phyloP scores from a whole-genome alignment of 345 rosid genomes.

The Schrenkiella parvula region DNA sequence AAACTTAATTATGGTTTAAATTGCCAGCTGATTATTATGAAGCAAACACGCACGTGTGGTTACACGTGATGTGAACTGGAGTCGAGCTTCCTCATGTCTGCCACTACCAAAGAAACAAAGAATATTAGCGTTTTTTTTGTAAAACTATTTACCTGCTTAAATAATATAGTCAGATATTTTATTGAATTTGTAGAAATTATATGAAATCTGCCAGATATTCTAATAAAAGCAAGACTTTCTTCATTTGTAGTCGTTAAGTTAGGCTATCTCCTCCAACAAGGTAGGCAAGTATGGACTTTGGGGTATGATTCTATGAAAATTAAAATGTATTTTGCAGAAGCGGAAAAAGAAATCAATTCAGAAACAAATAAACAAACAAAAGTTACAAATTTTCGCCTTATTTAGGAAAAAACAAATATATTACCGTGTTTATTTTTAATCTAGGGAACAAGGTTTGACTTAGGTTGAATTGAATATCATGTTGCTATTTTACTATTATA shows the following conservation, averaged over 20 bases:
- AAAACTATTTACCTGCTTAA: neutral
- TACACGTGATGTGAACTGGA: slow-evolving; percentile 32
- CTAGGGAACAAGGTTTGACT: slow-evolving; percentile 33
- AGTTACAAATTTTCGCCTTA: neutral
- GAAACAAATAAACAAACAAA: neutral
- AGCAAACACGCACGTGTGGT: slow-evolving; percentile 17
- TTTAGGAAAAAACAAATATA: neutral
- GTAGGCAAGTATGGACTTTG: slow-evolving; percentile 9
- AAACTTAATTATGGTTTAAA: neutral
- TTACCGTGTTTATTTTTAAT: slow-evolving; percentile 2
- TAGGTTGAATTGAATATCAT: neutral
- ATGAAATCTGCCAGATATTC: neutral
- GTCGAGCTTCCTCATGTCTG: slow-evolving; percentile 23
- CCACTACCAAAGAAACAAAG: slow-evolving; percentile 23
- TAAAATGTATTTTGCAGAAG: neutral
- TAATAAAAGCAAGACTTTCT: neutral
- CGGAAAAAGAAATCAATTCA: neutral
- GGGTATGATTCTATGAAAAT: neutral
- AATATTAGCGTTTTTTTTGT: neutral
- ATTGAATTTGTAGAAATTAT: neutral
- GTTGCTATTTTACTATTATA: neutral
- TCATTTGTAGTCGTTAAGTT: neutral
- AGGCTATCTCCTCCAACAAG: neutral
- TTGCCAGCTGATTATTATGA: slow-evolving; percentile 3
- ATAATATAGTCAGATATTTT: neutral